Evolutionary conservation across 2,329 filamentous ascomycete species (phyloP), one percentile per base, ranked within the genome.

Genomic region (Fusarium robinianum): DNA sequence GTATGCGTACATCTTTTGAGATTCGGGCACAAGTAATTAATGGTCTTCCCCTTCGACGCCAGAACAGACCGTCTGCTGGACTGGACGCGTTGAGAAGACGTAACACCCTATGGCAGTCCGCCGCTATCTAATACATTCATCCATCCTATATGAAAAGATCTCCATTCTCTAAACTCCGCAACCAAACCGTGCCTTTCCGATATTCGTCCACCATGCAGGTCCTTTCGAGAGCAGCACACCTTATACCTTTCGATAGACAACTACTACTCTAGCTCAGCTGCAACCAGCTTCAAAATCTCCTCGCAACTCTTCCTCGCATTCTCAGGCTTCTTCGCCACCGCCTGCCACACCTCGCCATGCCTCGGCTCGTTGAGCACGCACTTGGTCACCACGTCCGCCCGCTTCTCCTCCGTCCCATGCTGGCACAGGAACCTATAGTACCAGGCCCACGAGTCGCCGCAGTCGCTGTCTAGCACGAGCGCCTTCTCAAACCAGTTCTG

Each of bases 401-500:
- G 79, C 83, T 97, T 99, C 75, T 96, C 92, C 44, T 90, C 85
- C 5, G 90, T 96, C 8, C 94, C 95, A 71, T 99, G 91, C 75
- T 96, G 89, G 57, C 84, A 67, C 54, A 97, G 65, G 67, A 97
- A 99, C 68, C 92, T 91, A 69, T 90, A 94, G 69, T 96, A 99
- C 92, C 92, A 99, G 14, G 90, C 92, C 95, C 95, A 99, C 8
- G 84, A 88, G 72, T 99, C 95, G 36, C 94, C 94, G 36, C 83
- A 73, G 66, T 97, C 91, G 23, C 85, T 83, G 63, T 99, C 90
- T 9, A 94, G 75, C 40, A 96, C 77, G 42, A 96, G 84, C 1
- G 94, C 94, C 71, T 95, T 96, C 71, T 96, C 90, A 67, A 99
- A 99, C 94, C 94, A 99, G 54, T 83, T 91, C 69, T 91, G 87